Conservation (phyloP, 768 basidiomycete genomes). For the Saitozyma sp. region DNA sequence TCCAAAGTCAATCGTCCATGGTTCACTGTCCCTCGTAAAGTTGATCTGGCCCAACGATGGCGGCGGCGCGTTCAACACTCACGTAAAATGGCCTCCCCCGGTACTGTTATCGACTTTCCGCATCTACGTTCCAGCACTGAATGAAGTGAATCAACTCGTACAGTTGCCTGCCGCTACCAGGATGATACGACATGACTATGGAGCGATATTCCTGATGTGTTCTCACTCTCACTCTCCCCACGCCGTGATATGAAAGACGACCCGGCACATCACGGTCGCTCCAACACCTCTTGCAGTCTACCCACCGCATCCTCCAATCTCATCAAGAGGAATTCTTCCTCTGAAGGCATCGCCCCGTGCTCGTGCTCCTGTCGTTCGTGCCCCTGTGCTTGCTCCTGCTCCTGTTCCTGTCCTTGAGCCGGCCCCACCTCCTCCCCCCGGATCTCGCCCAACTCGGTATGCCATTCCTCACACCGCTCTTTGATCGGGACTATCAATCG, state of each 20-base stretch:
- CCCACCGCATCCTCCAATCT: constrained; percentile 12
- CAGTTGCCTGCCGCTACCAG: neutral
- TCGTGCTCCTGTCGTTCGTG: too few species aligned
- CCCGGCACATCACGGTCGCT: neutral
- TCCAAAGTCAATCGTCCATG: too few species aligned
- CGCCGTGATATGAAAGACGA: too few species aligned
- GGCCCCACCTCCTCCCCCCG: neutral
- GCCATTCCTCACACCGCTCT: neutral
- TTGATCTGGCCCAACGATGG: too few species aligned
- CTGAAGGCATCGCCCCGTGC: too few species aligned
- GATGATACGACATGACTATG: neutral
- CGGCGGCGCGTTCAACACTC: too few species aligned
- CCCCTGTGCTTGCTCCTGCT: too few species aligned
- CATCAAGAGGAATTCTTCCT: constrained; percentile 8
- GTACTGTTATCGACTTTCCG: too few species aligned
- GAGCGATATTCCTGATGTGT: neutral
- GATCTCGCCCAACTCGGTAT: neutral
- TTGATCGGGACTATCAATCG: neutral
- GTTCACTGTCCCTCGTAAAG: too few species aligned
- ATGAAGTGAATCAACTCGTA: neutral
- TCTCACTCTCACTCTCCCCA: too few species aligned
- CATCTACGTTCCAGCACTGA: too few species aligned
- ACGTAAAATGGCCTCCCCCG: too few species aligned
- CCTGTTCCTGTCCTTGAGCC: constrained; percentile 2
- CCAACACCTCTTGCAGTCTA: constrained; percentile 5